These are phyloP conservation scores for Chytridium lagenaria DNA, from an alignment of 371 early-diverging fungal genomes.

Conservation along the genomic window DNA sequence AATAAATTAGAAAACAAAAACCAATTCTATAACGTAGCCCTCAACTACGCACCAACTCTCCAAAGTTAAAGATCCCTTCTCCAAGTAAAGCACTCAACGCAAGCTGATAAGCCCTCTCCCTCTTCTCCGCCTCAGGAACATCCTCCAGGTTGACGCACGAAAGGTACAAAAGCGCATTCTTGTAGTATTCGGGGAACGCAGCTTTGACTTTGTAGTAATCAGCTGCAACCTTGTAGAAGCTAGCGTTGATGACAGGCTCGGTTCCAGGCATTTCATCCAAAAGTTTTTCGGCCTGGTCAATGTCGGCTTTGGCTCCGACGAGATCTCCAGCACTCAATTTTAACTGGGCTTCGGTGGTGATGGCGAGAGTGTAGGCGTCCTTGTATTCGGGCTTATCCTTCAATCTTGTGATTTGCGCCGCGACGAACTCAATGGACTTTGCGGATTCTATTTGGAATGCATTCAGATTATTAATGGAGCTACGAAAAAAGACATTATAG, in stretches of 20 bases:
- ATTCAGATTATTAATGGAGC: no score
- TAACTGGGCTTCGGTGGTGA: constrained; percentile 86
- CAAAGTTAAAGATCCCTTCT: constrained; percentile 97
- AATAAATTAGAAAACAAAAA: constrained; percentile 20
- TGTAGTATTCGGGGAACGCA: constrained; percentile 91
- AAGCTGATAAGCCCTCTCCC: constrained; percentile 89
- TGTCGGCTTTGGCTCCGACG: constrained; percentile 78
- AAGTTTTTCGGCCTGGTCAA: constrained; percentile 85
- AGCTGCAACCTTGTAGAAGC: constrained; percentile 92
- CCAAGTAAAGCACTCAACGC: constrained; percentile 90
- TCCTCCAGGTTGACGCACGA: constrained; percentile 89
- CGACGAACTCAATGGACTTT: constrained; percentile 51
- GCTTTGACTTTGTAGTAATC: constrained; percentile 96
- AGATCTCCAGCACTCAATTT: constrained; percentile 74
- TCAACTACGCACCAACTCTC: constrained; percentile 80
- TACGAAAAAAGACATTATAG: neutral
- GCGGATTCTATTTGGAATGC: constrained; percentile 46
- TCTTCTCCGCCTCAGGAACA: constrained; percentile 72
- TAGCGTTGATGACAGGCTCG: constrained; percentile 89
- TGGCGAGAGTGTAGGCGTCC: constrained; percentile 86
- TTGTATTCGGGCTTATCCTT: constrained; percentile 45
- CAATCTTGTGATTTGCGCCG: constrained; percentile 41
- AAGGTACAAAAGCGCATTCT: constrained; percentile 89
- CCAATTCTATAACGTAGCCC: constrained; percentile 6
- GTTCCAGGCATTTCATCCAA: constrained; percentile 82